Percentiles rank a stretch among this genome's conserved stretches.
These are phyloP conservation scores for Phaeosphaeriaceae sp. DNA, from an alignment of 2,329 filamentous ascomycete genomes.

Conservation along the genomic window DNA sequence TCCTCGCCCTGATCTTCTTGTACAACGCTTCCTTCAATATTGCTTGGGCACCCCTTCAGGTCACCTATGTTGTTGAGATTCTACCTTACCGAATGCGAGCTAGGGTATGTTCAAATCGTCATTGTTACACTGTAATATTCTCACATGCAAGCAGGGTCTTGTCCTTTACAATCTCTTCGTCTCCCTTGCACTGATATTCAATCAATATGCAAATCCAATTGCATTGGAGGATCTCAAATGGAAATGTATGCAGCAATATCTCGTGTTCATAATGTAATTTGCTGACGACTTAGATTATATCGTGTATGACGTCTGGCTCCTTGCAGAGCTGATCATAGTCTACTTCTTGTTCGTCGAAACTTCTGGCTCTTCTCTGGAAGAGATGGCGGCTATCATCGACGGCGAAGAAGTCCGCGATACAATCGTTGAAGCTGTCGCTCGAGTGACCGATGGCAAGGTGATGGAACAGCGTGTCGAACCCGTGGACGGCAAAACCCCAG, in stretches of 20 bases:
- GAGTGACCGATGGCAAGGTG: slow-evolving; percentile 8
- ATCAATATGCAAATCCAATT: slow-evolving; percentile 11
- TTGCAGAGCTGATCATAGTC: slow-evolving; percentile 23
- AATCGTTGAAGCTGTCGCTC: slow-evolving; percentile 12
- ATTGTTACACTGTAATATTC: not conserved
- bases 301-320: slow-evolving; percentile 24
- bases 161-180: slow-evolving; percentile 24
- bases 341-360: slow-evolving; percentile 21
- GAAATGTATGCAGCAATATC: slow-evolving; percentile 6
- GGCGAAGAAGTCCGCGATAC: slow-evolving; percentile 10
- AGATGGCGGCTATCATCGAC: slow-evolving; percentile 18
- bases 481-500: slow-evolving; percentile 1
- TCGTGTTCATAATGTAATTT: slow-evolving; percentile 14
- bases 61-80: slow-evolving; percentile 37
- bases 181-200: slow-evolving; percentile 5
- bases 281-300: slow-evolving; percentile 38
- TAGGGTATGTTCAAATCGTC: slow-evolving; percentile 16
- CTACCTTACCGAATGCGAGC: slow-evolving; percentile 38
- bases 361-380: slow-evolving; percentile 17
- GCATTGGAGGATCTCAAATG: slow-evolving; percentile 10
- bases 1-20: slow-evolving; percentile 60
- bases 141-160: slow-evolving; percentile 5
- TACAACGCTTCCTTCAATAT: slow-evolving; percentile 53
- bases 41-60: slow-evolving; percentile 24
- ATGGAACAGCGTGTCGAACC: not conserved